Base-by-base conservation (phyloP, 805 yeast genomes). In the Spencermartinsiella europaea region DNA sequence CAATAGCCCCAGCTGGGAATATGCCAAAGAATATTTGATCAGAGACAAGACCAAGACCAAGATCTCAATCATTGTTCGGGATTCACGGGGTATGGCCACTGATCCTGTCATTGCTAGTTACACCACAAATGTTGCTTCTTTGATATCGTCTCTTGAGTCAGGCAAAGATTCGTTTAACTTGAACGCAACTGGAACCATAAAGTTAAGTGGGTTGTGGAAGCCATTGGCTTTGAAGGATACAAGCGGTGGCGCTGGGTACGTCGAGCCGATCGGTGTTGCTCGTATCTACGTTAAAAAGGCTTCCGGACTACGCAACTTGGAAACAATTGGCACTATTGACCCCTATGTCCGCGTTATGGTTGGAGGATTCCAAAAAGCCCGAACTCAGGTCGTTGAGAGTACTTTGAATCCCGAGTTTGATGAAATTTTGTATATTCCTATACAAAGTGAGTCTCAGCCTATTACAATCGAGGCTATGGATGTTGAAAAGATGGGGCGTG, bases 251-350 rank as follows among this genome's bases (percentile, higher is more conserved):
- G 79, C 82, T 55, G 93, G 91, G 43, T 91, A 89, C 68, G 79
- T 88, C n/a, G 88, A 88, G 48, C 99, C 99, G 42, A 83, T 91
- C 62, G 99, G 99, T 62, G 91, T 85, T 28, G 75, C 90, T 4
- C 80, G 97, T 60, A 72, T 93, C 48, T 58, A 63, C 42, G 65
- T 93, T 50, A 77, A 76, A 54, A 76, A 75, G 50, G 97, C 95
- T 37, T 77, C 74, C 47, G 83, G 80, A 50, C 75, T 93, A 59
- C 77, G 84, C 49, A 91, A 93, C 66, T 74, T 90, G 66, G 97
- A 91, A 65, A 83, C 79, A 46, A 74, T 93, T 49, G 98, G 98
- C 50, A 86, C 81, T 58, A 80, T 89, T 61, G 98, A 93, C 66
- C 99, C 99, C 38, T 93, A 91, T 61, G 79, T 81, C 5, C 80